phyloP scores from a whole-genome alignment of 2,329 filamentous ascomycete genomes.

The Aspergillus ustus region DNA sequence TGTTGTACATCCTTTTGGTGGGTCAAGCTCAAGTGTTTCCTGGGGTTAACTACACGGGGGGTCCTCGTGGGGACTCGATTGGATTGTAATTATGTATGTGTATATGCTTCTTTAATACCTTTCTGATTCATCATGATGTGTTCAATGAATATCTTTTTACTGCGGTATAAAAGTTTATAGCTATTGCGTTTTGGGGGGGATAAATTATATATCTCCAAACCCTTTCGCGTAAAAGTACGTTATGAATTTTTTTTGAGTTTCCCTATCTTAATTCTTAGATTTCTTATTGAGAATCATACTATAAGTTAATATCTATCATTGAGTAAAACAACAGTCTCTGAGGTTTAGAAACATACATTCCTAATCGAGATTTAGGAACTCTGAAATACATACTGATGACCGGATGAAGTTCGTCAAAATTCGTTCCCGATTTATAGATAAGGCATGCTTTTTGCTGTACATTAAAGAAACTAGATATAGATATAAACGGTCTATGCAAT shows the following conservation, averaged over 20 bases:
- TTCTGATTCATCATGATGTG: neutral
- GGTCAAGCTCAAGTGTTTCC: neutral
- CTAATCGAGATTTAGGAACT: too few relatives aligned
- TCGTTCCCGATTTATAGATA: neutral
- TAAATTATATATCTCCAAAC: neutral
- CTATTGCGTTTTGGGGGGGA: neutral
- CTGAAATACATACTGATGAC: too few relatives aligned
- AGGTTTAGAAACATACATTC: too few relatives aligned
- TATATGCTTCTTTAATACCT: neutral
- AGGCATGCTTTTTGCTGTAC: slow-evolving; percentile 13
- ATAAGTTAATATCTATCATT: too few relatives aligned
- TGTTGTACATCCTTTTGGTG: neutral
- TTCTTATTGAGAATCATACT: too few relatives aligned
- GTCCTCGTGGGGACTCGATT: neutral
- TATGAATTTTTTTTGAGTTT: too few relatives aligned
- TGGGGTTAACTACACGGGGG: neutral
- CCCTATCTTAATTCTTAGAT: too few relatives aligned
- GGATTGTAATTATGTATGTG: neutral
- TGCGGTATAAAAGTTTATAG: neutral
- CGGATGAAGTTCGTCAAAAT: too few relatives aligned
- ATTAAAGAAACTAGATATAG: neutral
- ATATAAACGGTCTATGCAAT: slow-evolving; percentile 29
- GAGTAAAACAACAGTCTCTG: too few relatives aligned
- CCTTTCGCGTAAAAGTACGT: too few relatives aligned
- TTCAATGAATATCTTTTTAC: neutral